Percentiles rank a stretch among this genome's conserved stretches.
Evolutionary conservation across 2,329 filamentous ascomycete genomes (phyloP).

Genomic region (Huntiella moniliformis): DNA sequence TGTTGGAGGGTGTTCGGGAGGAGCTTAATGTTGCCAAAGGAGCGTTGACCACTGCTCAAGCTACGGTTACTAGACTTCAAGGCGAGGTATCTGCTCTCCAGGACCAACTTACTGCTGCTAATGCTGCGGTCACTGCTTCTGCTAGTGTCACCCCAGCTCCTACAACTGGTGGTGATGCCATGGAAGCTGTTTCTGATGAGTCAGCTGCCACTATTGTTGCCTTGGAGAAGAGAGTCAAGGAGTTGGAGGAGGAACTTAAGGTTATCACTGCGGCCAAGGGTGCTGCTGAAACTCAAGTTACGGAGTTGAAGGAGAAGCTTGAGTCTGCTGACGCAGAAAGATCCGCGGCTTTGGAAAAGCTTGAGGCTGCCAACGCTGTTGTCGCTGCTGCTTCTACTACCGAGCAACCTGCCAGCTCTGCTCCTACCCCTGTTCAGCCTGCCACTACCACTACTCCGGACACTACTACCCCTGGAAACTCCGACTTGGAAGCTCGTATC

Average conservation of each 20-base stretch:
- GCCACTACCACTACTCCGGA: constrained; percentile 12
- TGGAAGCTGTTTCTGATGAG: not conserved
- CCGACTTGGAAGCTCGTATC: constrained; percentile 45
- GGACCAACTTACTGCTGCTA: constrained; percentile 8
- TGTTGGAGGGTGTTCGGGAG: constrained; percentile 27
- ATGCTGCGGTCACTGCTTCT: too few relatives aligned
- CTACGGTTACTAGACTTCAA: constrained; percentile 21
- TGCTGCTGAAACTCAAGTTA: constrained; percentile 5
- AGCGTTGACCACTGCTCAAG: constrained; percentile 17
- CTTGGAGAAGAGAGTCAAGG: constrained; percentile 13
- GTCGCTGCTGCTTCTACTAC: constrained; percentile 37
- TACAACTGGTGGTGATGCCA: constrained; percentile 13
- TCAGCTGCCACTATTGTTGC: constrained; percentile 1
- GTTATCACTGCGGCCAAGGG: constrained; percentile 16
- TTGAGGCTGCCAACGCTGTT: constrained; percentile 43
- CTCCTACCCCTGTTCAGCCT: constrained; percentile 12
- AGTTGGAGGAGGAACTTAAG: constrained; percentile 31
- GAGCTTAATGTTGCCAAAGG: constrained; percentile 36
- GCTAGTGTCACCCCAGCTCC: constrained; percentile 16
- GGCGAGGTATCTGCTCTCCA: constrained; percentile 24
- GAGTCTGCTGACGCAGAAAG: constrained; percentile 49
- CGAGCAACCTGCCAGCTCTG: constrained; percentile 12
- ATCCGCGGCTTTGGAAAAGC: constrained; percentile 44
- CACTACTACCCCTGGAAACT: constrained; percentile 23
- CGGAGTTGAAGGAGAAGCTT: constrained; percentile 35